phyloP scores from a whole-genome alignment of 2,329 filamentous ascomycete genomes.

The Botrytis porri region DNA sequence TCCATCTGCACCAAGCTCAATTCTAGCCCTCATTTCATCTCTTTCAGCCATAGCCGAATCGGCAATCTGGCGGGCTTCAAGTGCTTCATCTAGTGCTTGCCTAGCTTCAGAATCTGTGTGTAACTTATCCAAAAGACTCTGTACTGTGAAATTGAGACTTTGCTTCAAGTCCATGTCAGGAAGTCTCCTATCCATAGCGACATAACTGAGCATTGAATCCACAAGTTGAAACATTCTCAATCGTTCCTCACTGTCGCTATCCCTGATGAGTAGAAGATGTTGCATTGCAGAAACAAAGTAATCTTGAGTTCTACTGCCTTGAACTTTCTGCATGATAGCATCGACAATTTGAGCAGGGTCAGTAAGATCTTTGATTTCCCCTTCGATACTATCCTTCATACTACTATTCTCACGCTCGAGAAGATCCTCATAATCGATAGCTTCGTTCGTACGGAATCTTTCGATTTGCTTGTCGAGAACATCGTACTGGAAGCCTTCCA shows the following conservation, averaged over 20 bases:
- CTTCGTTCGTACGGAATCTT: conserved; percentile 87
- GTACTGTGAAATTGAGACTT: conserved; percentile 94
- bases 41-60: conserved; percentile 95
- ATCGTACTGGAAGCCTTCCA: conserved; percentile 98
- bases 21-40: conserved; percentile 85
- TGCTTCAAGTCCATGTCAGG: conserved; percentile 98
- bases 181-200: conserved; percentile 93
- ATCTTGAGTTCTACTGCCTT: conserved; percentile 82
- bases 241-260: conserved; percentile 88
- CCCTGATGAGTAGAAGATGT: conserved; percentile 86
- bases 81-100: conserved; percentile 85
- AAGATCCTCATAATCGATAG: conserved; percentile 97
- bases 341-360: conserved; percentile 93
- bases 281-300: conserved; percentile 96
- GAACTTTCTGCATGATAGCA: conserved; percentile 81
- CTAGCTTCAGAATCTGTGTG: conserved; percentile 95
- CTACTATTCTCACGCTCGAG: conserved; percentile 87
- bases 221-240: conserved; percentile 96
- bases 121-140: conserved; percentile 89
- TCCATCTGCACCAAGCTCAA: conserved; percentile 90
- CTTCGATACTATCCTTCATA: conserved; percentile 69
- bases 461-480: conserved; percentile 98
- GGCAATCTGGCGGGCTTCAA: conserved; percentile 87
- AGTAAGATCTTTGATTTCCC: conserved; percentile 82
- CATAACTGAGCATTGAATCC: conserved; percentile 98